phyloP scores from a whole-genome alignment of 2,329 filamentous ascomycete genomes.

The Colletotrichum shisoi region DNA sequence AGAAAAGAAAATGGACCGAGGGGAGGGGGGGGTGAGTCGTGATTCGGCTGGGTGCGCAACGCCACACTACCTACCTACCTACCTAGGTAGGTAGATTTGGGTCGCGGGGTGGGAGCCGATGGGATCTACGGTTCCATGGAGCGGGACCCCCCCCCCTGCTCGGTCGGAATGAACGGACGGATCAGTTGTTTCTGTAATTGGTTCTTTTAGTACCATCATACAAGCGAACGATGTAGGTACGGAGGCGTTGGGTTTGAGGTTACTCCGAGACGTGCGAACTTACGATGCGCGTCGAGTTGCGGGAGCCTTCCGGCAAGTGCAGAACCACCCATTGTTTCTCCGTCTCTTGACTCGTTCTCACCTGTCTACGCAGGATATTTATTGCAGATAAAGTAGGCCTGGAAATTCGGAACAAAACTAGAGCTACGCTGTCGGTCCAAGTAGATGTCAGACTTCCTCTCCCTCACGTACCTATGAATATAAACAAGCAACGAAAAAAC shows the following conservation, averaged over 20 bases:
- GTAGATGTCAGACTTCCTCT: no score
- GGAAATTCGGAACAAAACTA: no score
- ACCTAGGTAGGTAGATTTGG: not conserved
- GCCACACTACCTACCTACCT: no score
- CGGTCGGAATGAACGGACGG: slow-evolving; percentile 9
- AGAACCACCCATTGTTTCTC: not conserved
- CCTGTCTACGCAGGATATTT: no score
- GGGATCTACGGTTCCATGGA: slow-evolving; percentile 31
- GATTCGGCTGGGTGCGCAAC: slow-evolving; percentile 2
- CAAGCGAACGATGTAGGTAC: not conserved
- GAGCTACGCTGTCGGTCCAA: no score
- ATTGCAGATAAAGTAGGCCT: no score
- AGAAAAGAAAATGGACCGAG: not conserved
- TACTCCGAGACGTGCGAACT: slow-evolving; percentile 1
- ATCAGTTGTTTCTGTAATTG: not conserved
- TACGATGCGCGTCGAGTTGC: slow-evolving; percentile 5
- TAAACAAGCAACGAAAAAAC: no score
- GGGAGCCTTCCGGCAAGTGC: slow-evolving; percentile 2
- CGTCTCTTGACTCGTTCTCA: no score
- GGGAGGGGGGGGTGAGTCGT: not conserved
- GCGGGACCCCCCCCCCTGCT: slow-evolving; percentile 15
- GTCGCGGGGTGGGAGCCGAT: slow-evolving; percentile 24
- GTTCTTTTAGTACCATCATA: not conserved
- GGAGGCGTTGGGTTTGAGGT: not conserved
- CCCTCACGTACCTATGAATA: no score